These are phyloP conservation scores for Dianthus caryophyllus DNA, from an alignment of 148 eudicot species.

Conservation along the genomic window DNA sequence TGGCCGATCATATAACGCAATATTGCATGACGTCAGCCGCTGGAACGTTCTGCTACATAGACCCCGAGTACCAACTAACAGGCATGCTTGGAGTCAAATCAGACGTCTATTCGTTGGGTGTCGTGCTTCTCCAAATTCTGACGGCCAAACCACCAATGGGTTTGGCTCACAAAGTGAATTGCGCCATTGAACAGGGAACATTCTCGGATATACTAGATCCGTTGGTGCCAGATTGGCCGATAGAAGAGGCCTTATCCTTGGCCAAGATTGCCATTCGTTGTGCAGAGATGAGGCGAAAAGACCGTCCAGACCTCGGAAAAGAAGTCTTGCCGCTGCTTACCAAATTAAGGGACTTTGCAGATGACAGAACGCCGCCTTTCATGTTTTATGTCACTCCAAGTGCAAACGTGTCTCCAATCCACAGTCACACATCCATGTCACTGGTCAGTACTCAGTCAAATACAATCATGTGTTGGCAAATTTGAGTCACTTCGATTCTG, in stretches of 20 bases:
- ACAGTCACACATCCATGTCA: slow-evolving; percentile 30
- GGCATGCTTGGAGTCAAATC: slow-evolving; percentile 70
- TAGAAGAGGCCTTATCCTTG: slow-evolving; percentile 44
- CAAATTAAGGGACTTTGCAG: slow-evolving; percentile 50
- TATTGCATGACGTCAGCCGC: slow-evolving; percentile 62
- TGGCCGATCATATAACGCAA: slow-evolving; percentile 56
- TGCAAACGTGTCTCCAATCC: slow-evolving; percentile 22
- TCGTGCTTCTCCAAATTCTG: slow-evolving; percentile 53
- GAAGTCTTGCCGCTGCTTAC: slow-evolving; percentile 50
- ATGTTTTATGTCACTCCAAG: slow-evolving; percentile 25
- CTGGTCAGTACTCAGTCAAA: slow-evolving; percentile 29
- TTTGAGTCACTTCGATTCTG: no score
- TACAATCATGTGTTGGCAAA: neutral
- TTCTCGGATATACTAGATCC: slow-evolving; percentile 49
- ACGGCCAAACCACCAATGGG: slow-evolving; percentile 66
- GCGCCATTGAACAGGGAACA: slow-evolving; percentile 36
- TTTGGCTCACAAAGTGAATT: slow-evolving; percentile 44
- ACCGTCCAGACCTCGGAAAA: slow-evolving; percentile 63
- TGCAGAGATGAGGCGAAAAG: slow-evolving; percentile 55
- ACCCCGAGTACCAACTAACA: slow-evolving; percentile 71
- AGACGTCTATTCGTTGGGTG: slow-evolving; percentile 58
- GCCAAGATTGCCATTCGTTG: slow-evolving; percentile 54
- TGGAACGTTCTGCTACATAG: slow-evolving; percentile 68
- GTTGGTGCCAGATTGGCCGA: slow-evolving; percentile 57
- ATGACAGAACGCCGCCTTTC: slow-evolving; percentile 34